Evolutionary conservation across 768 basidiomycete species (phyloP), one percentile per base, ranked within the genome.

Genomic region (Dendrothele bispora): DNA sequence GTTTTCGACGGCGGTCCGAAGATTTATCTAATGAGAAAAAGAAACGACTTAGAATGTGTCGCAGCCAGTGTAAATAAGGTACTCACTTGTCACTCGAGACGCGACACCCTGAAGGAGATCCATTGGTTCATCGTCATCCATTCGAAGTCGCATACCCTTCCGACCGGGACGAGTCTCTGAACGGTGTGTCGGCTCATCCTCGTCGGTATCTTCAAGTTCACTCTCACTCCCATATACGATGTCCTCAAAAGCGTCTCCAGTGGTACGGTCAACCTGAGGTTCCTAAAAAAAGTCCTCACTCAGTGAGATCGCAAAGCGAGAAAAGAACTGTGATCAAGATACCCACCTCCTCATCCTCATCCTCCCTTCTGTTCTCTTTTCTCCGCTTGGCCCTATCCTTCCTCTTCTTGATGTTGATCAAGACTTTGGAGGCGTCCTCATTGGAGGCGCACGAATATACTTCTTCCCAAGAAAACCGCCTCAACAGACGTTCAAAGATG

Each of bases 221-320:
- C 91, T 93, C 61, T 98, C 97, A 60, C 92, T 95, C 34, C 94
- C 95, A 63, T 98, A 98, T 22, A 99, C 72, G 1, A 98, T 91
- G 60, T 99, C 95, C 62, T 99, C 95, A 54, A 98, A 99, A 0
- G 95, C 94, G 62, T 94, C 88, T 14, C 92, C 91, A 28, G 81
- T 74, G 5, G 74, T 72, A 15, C 73, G 73, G 60, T 83, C 83
- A 15, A 60, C 59, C 24, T 67, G 67, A 39, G 70, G 70, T 40
- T 56, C 67, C 82, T 82, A 53, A 12, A 37, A 27, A 21, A 14
- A 28, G 57, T 55, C n/a, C 48, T 35, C 26, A 28, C 7, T 22
- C 18, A 4, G 22, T 57, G 20, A 55, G 28, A 45, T 39, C 42
- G 18, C 28, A 36, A 26, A 29, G 22, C 15, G 30, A 30, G 20